Evolutionary conservation across 768 basidiomycete species (phyloP).

Genomic region (Tulasnella sp.): DNA sequence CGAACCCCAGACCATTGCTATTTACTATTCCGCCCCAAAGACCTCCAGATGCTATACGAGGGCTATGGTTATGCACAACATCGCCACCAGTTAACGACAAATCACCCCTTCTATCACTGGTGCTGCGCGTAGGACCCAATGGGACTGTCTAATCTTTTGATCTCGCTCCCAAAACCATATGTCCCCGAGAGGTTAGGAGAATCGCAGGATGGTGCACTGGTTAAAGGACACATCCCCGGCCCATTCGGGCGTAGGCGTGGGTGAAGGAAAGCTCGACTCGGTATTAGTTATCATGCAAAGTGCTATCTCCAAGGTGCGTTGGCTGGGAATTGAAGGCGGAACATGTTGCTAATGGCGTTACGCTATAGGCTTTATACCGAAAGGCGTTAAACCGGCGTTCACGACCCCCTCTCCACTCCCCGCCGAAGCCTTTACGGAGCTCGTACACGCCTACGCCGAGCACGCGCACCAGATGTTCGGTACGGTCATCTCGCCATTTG

Average conservation of each 20-base stretch:
- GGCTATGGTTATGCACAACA: too few species aligned
- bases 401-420: slow-evolving; percentile 23
- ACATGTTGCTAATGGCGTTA: not conserved
- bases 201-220: not conserved
- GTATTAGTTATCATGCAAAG: slow-evolving; percentile 15
- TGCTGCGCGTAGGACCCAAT: too few species aligned
- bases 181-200: not conserved
- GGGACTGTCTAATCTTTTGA: too few species aligned
- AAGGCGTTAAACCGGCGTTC: slow-evolving; percentile 39
- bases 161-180: too few species aligned
- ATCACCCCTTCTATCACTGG: too few species aligned
- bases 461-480: slow-evolving; percentile 48
- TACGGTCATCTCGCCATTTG: slow-evolving; percentile 31
- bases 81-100: too few species aligned
- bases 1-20: too few species aligned
- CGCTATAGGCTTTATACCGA: slow-evolving; percentile 43
- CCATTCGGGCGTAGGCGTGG: not conserved
- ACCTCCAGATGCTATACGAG: too few species aligned
- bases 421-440: slow-evolving; percentile 29
- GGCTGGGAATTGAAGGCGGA: not conserved
- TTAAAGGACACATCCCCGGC: not conserved
- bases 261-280: slow-evolving; percentile 9
- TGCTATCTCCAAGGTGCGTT: slow-evolving; percentile 12
- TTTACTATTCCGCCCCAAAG: too few species aligned
- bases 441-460: slow-evolving; percentile 45